A percentile compares a stretch with the other conserved stretches of the same genome.
Evolutionary conservation across 306 rosid genomes (phyloP).

Genomic region (Spatholobus suberectus): DNA sequence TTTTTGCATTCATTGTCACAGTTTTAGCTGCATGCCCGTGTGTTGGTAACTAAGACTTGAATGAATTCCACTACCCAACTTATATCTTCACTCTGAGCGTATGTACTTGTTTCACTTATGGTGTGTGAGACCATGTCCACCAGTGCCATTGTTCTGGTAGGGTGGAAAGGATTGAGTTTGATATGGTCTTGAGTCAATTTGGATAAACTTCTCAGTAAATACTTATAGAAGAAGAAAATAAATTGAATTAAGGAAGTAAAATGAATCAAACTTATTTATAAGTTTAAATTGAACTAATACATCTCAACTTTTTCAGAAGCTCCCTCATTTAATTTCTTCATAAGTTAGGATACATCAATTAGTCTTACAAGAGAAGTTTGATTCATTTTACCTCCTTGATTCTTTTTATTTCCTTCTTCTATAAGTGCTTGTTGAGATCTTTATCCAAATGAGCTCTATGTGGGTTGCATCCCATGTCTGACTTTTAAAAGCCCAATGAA

Average conservation of each 20-base stretch:
- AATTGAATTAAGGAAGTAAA: neutral
- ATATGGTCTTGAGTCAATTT: slow-evolving; percentile 13
- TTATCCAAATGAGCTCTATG: neutral
- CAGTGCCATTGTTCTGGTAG: neutral
- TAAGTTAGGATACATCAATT: neutral
- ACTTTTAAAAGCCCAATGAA: slow-evolving; percentile 3
- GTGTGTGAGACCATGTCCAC: neutral
- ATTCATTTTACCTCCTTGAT: neutral
- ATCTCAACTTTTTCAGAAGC: neutral
- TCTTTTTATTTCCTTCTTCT: neutral
- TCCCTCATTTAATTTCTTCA: neutral
- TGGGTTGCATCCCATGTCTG: neutral
- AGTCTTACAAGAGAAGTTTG: neutral
- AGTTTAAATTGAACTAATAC: neutral
- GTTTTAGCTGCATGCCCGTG: neutral
- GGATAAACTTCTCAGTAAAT: neutral
- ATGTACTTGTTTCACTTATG: neutral
- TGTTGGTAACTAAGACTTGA: neutral
- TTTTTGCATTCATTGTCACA: neutral
- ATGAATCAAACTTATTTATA: neutral
- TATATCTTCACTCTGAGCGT: neutral
- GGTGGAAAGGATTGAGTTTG: neutral
- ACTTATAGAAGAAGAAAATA: neutral
- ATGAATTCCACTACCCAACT: neutral
- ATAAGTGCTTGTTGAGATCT: neutral